Conservation (phyloP, 495 filamentous ascomycete species). For the Tuber aestivum region DNA sequence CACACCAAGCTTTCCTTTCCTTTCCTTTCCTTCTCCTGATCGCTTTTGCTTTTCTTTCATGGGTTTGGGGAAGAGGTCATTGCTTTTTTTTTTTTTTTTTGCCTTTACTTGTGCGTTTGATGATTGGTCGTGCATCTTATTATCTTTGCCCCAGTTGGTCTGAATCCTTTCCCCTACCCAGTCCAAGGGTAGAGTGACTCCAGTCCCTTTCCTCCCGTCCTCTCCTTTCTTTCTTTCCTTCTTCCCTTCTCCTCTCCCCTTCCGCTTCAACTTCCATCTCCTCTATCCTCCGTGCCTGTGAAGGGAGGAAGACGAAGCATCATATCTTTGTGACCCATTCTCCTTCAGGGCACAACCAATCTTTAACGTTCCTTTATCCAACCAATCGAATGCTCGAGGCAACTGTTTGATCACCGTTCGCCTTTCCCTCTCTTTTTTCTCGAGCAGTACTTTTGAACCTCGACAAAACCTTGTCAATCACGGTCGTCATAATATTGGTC, state of each 20-base stretch:
- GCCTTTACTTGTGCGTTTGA: neutral
- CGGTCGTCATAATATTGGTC: neutral
- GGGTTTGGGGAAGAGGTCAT: neutral
- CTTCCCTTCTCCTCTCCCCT: neutral
- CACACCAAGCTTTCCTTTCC: no score
- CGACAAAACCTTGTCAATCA: neutral
- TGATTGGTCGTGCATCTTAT: neutral
- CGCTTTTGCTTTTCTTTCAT: neutral
- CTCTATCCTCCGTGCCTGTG: neutral
- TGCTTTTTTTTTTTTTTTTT: neutral
- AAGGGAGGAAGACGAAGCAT: neutral
- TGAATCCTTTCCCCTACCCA: neutral
- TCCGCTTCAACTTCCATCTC: neutral
- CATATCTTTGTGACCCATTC: neutral
- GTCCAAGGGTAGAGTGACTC: neutral
- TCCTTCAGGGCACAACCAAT: neutral
- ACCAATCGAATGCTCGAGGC: neutral
- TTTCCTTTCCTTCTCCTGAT: neutral
- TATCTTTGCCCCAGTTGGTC: neutral
- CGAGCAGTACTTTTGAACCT: neutral
- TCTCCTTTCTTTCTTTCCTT: slow-evolving; percentile 3
- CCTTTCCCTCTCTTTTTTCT: neutral
- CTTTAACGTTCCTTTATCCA: slow-evolving; percentile 6
- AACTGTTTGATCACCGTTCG: slow-evolving; percentile 8
- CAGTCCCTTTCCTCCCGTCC: neutral